Conservation (phyloP, 2,329 filamentous ascomycete species). For the Sclerotinia nivalis region DNA sequence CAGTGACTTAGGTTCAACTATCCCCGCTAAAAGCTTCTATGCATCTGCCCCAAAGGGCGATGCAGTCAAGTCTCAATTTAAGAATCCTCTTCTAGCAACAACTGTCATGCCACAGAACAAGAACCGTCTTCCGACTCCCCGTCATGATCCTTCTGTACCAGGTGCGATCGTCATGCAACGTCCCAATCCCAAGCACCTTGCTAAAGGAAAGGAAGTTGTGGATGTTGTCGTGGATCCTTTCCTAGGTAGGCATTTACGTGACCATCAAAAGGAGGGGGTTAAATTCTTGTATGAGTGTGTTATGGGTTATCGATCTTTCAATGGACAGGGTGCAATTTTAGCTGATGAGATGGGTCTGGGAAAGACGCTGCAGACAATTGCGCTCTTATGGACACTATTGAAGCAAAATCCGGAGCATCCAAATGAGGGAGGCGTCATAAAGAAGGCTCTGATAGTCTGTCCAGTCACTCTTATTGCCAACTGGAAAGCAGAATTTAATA, state of each 20-base stretch:
- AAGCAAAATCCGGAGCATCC: constrained; percentile 69
- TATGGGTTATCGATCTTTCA: constrained; percentile 68
- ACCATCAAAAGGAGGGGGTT: constrained; percentile 69
- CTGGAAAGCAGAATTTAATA: constrained; percentile 71
- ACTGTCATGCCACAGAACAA: constrained; percentile 51
- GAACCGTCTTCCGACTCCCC: constrained; percentile 54
- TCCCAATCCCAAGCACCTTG: constrained; percentile 48
- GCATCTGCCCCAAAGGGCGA: constrained; percentile 43
- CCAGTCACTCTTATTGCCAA: constrained; percentile 72
- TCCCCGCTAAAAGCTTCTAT: constrained; percentile 46
- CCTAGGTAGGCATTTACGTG: constrained; percentile 60
- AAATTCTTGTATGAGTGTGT: constrained; percentile 74
- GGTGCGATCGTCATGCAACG: constrained; percentile 68
- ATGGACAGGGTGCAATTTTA: constrained; percentile 68
- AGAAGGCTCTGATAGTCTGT: constrained; percentile 71
- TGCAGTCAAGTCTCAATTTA: constrained; percentile 54
- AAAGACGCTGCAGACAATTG: constrained; percentile 72
- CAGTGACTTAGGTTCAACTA: constrained; percentile 36
- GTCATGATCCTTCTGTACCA: constrained; percentile 61
- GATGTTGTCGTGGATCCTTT: constrained; percentile 73
- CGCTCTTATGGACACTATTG: constrained; percentile 69
- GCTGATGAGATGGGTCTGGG: constrained; percentile 77
- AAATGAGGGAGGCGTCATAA: constrained; percentile 57
- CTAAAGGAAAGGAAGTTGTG: constrained; percentile 64
- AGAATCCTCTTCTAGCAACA: constrained; percentile 58